These are phyloP conservation scores for Acanthamoeba castellanii DNA, from an alignment of 208 protist genomes.

Conservation along the genomic window DNA sequence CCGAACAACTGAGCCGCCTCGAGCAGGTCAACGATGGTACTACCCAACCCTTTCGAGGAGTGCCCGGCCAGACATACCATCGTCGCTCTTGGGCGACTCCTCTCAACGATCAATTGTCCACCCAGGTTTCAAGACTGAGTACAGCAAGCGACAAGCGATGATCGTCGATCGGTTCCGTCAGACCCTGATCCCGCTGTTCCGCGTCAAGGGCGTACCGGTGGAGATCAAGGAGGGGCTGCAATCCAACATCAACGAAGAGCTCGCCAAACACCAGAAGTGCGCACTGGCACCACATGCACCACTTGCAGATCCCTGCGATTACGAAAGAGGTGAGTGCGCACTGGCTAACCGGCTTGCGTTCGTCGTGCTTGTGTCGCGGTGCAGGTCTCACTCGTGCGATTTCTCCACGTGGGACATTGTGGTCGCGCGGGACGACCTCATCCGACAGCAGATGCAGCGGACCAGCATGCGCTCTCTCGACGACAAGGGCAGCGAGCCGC, in stretches of 20 bases:
- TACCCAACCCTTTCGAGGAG: not conserved
- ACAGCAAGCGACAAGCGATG: not conserved
- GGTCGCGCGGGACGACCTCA: conserved; percentile 24
- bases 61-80: not conserved
- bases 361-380: too few relatives aligned
- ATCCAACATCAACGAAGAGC: not conserved
- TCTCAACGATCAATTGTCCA: not conserved
- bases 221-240: conserved; percentile 47
- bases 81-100: not conserved
- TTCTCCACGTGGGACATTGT: conserved; percentile 46
- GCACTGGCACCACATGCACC: not conserved
- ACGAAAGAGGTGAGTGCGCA: not conserved
- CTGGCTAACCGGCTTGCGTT: not conserved
- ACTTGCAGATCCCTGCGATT: not conserved
- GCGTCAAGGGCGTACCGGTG: not conserved
- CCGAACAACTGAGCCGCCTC: not conserved
- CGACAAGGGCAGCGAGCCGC: not conserved
- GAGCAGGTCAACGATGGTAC: conserved; percentile 39
- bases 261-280: not conserved
- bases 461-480: not conserved
- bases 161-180: conserved; percentile 34
- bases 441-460: not conserved
- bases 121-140: conserved; percentile 10
- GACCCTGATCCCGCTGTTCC: conserved; percentile 32
- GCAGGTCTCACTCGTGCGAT: not conserved